These are phyloP conservation scores for Amaranthus palmeri DNA, from an alignment of 148 eudicot genomes.

Conservation along the genomic window DNA sequence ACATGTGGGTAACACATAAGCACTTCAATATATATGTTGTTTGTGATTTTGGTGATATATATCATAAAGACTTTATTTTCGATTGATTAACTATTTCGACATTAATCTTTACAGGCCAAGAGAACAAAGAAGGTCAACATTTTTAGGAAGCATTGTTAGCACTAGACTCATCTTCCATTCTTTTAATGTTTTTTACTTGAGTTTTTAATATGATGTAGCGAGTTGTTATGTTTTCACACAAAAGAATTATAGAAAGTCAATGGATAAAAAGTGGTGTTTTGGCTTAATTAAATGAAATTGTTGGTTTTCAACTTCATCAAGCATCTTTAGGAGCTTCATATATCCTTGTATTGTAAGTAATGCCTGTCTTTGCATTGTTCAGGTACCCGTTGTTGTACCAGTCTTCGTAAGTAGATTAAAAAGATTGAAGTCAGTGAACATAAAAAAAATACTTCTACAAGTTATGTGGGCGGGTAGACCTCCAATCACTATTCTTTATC, in stretches of 20 bases:
- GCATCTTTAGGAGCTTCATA: too few relatives aligned
- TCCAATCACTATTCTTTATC: neutral
- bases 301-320: too few relatives aligned
- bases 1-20: too few relatives aligned
- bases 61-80: too few relatives aligned
- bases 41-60: neutral
- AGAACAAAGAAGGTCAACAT: slow-evolving; percentile 81
- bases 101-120: slow-evolving; percentile 41
- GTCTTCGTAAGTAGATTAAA: slow-evolving; percentile 92
- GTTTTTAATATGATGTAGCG: too few relatives aligned
- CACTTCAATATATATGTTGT: too few relatives aligned
- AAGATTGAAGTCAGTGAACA: slow-evolving; percentile 96
- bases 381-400: slow-evolving; percentile 96
- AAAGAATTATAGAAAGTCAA: neutral
- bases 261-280: neutral
- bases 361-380: slow-evolving; percentile 1
- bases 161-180: too few relatives aligned
- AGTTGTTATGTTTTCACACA: too few relatives aligned
- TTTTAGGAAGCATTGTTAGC: slow-evolving; percentile 63
- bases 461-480: slow-evolving; percentile 81
- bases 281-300: neutral
- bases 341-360: neutral
- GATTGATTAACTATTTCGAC: neutral
- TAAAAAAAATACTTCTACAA: slow-evolving; percentile 93
- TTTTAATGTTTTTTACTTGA: neutral